A percentile compares a stretch with the other conserved stretches of the same genome.
Conservation (phyloP, 2,329 filamentous ascomycete species). For the Cordyceps javanica region DNA sequence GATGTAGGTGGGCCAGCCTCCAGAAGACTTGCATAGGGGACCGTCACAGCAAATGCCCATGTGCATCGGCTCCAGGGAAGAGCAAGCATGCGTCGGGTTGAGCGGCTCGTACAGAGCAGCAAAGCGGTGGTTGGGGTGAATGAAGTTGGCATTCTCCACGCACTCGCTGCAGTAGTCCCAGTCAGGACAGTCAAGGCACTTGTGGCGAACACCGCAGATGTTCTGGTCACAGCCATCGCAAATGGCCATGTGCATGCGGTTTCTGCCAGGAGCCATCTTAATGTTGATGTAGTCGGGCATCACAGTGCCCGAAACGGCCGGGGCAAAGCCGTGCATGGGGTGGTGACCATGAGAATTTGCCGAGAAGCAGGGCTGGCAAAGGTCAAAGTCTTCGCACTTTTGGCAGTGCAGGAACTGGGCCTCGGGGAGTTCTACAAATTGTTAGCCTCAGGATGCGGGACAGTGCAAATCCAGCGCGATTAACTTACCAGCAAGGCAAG, state of each 20-base stretch:
- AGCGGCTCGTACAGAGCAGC: constrained; percentile 77
- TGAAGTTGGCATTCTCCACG: constrained; percentile 56
- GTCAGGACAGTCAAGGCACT: constrained; percentile 94
- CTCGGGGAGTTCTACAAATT: constrained; percentile 58
- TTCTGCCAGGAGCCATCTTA: constrained; percentile 73
- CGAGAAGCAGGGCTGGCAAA: constrained; percentile 78
- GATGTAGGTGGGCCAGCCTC: constrained; percentile 62
- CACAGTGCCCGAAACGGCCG: constrained; percentile 57
- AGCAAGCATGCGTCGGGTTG: constrained; percentile 17
- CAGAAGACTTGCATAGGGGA: constrained; percentile 64
- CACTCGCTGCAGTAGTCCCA: constrained; percentile 92
- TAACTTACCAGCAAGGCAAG: constrained; percentile 42
- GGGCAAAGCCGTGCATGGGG: constrained; percentile 73
- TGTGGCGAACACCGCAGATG: constrained; percentile 86
- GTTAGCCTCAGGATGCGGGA: not conserved
- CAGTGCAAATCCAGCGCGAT: not conserved
- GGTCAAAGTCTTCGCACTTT: constrained; percentile 82
- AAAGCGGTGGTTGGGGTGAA: constrained; percentile 82
- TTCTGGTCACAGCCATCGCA: constrained; percentile 91
- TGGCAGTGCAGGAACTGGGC: constrained; percentile 78
- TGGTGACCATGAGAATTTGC: constrained; percentile 81
- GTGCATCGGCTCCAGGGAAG: constrained; percentile 47
- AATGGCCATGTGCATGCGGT: constrained; percentile 76
- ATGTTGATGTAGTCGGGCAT: constrained; percentile 56
- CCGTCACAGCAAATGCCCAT: constrained; percentile 92